phyloP scores from a whole-genome alignment of 805 yeast genomes.

The Yamadazyma olivae region DNA sequence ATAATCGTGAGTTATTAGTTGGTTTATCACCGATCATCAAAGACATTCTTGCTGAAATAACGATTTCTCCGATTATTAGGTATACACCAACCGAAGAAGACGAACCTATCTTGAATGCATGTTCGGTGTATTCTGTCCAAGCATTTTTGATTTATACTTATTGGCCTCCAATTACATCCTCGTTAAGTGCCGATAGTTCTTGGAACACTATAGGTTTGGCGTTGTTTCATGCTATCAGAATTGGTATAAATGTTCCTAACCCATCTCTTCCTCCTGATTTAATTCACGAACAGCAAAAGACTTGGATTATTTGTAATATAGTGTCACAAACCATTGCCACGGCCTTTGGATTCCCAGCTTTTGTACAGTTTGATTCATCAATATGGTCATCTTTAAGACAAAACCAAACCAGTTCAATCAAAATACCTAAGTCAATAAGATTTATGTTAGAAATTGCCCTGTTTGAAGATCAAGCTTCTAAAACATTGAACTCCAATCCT shows the following conservation, averaged over 20 bases:
- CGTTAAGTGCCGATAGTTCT: constrained; percentile 90
- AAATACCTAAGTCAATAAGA: constrained; percentile 57
- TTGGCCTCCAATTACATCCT: constrained; percentile 96
- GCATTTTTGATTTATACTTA: constrained; percentile 83
- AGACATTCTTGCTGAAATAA: constrained; percentile 77
- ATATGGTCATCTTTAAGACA: constrained; percentile 52
- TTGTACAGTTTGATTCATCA: constrained; percentile 78
- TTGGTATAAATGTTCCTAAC: constrained; percentile 76
- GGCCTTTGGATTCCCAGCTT: constrained; percentile 92
- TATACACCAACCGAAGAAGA: constrained; percentile 76
- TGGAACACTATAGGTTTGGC: constrained; percentile 96
- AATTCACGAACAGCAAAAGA: constrained; percentile 73
- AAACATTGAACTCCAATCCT: constrained; percentile 69
- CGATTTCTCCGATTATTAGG: constrained; percentile 86
- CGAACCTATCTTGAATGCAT: constrained; percentile 80
- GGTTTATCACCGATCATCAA: constrained; percentile 68
- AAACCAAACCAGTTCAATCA: constrained; percentile 38
- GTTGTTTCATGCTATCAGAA: constrained; percentile 84
- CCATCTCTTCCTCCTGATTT: constrained; percentile 38
- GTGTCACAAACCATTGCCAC: constrained; percentile 89
- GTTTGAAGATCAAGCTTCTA: constrained; percentile 82
- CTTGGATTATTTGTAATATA: constrained; percentile 93
- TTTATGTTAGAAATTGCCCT: constrained; percentile 82
- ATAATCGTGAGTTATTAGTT: constrained; percentile 45
- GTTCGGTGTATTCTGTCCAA: constrained; percentile 91